Base-by-base conservation (phyloP, 2,329 filamentous ascomycete species). In the Talaromyces rugulosus region DNA sequence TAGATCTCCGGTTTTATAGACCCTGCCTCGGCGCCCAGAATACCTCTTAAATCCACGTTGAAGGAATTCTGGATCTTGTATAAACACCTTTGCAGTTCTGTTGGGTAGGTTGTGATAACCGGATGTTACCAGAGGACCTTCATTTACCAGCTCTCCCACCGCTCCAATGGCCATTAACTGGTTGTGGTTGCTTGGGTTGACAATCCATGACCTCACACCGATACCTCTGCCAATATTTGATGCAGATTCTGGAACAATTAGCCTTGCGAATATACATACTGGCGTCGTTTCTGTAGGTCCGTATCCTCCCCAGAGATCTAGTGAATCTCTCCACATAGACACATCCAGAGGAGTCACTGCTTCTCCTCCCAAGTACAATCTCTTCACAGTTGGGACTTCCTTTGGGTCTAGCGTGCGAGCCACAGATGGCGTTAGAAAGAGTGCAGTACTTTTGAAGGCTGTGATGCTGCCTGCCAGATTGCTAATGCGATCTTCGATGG, bases 341-440 rank as follows among this genome's bases (percentile, higher is more conserved):
- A 71, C 0, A 75, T 70, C 23, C 78, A 75, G 30, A 1, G 75
- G 71, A 1, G 78, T 75, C 2, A 73, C 72, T 0, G 78, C 75
- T 60, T 82, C 80, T 9, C 78, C 69, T 62, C 71, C 74, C 67
- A 16, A 82, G 69, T 1, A 72, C 75, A 11, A 76, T 71, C 4
- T 82, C 75, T 5, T 80, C 77, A 55, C 74, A 68, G 0, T 77
- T 72, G 9, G 40, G 9, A 61, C n/a, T 18, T 56, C 36, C 16
- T 44, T 28, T 3, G 59, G 59, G 5, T 76, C 71, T 9, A 83
- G 59, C 4, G 81, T 71, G 2, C 77, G 72, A 0, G 85, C 85
- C n/a, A 89, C 78, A 0, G 84, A 79, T 0, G 85, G 82, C 0
- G 87, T 89, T 69, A 89, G 79, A 65, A 85, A 83, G 0, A 80